These are phyloP conservation scores for Yamadazyma friedrichii DNA, from an alignment of 1,139 yeast genomes.

Conservation along the genomic window DNA sequence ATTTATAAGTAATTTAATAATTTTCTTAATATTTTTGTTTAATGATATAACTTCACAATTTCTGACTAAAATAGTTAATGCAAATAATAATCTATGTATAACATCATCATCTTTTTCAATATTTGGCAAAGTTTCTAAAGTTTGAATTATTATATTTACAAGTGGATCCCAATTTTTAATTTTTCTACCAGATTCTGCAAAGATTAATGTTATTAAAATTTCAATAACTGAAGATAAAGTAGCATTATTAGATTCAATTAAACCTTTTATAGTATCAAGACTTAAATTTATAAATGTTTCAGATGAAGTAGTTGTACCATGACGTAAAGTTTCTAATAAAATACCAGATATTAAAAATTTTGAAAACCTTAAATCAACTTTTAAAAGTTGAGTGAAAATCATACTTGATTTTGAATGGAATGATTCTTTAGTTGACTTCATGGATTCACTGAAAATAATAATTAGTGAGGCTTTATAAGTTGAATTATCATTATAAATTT, in stretches of 20 bases:
- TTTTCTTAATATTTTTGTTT: slow-evolving; percentile 44
- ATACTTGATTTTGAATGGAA: slow-evolving; percentile 68
- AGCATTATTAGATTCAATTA: slow-evolving; percentile 9
- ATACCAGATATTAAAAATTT: slow-evolving; percentile 51
- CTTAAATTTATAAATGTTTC: slow-evolving; percentile 40
- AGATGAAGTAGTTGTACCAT: slow-evolving; percentile 58
- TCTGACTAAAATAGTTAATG: slow-evolving; percentile 46
- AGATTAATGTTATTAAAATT: slow-evolving; percentile 43
- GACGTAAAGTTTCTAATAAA: slow-evolving; percentile 58
- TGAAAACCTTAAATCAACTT: slow-evolving; percentile 27
- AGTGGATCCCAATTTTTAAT: slow-evolving; percentile 44
- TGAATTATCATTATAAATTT: slow-evolving; percentile 28
- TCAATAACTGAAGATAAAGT: slow-evolving; percentile 19
- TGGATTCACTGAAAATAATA: slow-evolving; percentile 67
- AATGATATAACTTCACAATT: slow-evolving; percentile 55
- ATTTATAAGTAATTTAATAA: slow-evolving; percentile 34
- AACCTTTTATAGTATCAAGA: slow-evolving; percentile 17
- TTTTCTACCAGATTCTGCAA: slow-evolving; percentile 70
- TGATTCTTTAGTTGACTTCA: slow-evolving; percentile 68
- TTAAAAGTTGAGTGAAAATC: slow-evolving; percentile 47
- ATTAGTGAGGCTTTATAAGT: slow-evolving; percentile 58
- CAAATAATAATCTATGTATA: slow-evolving; percentile 35
- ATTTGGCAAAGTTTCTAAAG: slow-evolving; percentile 6
- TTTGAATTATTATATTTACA: slow-evolving; percentile 14
- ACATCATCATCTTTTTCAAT: slow-evolving; percentile 19